These are phyloP conservation scores for Podospora conica DNA, from an alignment of 495 filamentous ascomycete species.

Conservation along the genomic window DNA sequence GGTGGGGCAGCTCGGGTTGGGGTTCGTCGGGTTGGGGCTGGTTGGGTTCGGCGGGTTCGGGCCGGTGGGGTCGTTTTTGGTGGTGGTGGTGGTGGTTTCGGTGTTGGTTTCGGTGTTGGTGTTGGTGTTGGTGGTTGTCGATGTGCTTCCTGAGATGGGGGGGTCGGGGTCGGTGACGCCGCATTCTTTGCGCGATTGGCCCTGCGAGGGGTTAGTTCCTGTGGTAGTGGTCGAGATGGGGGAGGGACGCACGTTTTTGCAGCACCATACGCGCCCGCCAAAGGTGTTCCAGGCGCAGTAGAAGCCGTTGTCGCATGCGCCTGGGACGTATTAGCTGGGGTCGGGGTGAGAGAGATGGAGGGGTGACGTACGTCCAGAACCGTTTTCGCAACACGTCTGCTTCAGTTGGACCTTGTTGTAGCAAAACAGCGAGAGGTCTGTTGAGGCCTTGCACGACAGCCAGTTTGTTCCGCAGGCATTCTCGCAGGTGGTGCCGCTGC, in stretches of 20 bases:
- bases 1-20: neutral
- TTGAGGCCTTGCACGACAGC: slow-evolving; percentile 24
- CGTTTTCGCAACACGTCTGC: slow-evolving; percentile 29
- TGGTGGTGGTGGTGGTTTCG: neutral
- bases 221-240: too few species aligned
- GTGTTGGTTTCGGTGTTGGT: slow-evolving; percentile 1
- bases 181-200: slow-evolving; percentile 6
- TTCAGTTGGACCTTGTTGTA: slow-evolving; percentile 26
- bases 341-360: too few species aligned
- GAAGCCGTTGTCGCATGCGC: slow-evolving; percentile 25
- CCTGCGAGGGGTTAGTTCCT: neutral
- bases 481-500: slow-evolving; percentile 24
- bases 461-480: slow-evolving; percentile 27
- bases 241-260: slow-evolving; percentile 19
- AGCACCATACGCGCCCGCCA: slow-evolving; percentile 26
- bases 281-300: slow-evolving; percentile 27
- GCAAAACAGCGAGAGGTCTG: slow-evolving; percentile 27
- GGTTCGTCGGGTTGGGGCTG: neutral
- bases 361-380: slow-evolving; percentile 21
- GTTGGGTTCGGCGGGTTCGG: neutral
- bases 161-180: neutral
- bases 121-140: neutral
- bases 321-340: slow-evolving; percentile 9
- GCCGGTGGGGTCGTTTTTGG: neutral
- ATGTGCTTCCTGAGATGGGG: neutral